Conservation (phyloP, 768 basidiomycete genomes). For the Boletus sensibilis region DNA sequence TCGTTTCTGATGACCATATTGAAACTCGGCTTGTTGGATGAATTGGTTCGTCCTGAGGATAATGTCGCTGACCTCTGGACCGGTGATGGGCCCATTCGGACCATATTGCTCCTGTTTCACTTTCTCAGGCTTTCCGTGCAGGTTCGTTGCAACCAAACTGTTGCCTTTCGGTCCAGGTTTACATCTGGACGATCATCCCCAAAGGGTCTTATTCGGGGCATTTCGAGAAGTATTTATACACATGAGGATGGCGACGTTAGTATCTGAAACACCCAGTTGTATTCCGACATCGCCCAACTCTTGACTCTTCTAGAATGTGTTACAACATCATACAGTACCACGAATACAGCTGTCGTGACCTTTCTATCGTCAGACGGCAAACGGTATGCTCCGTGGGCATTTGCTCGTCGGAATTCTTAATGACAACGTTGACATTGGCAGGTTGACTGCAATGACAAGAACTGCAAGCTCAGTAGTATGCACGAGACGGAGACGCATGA, state of each 20-base stretch:
- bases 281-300: background rate
- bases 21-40: constrained; percentile 14
- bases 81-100: constrained; percentile 8
- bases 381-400: constrained; percentile 27
- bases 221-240: constrained; percentile 24
- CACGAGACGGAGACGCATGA: constrained; percentile 37
- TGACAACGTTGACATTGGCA: constrained; percentile 18
- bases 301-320: constrained; percentile 29
- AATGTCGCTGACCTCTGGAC: constrained; percentile 1
- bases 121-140: constrained; percentile 15
- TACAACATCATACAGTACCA: constrained; percentile 34
- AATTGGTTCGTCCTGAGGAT: constrained; percentile 3
- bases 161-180: background rate
- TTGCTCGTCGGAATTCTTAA: background rate
- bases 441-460: constrained; percentile 47
- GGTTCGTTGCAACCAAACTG: constrained; percentile 3
- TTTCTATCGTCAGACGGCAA: constrained; percentile 30
- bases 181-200: constrained; percentile 4
- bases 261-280: constrained; percentile 4
- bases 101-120: constrained; percentile 14
- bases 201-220: constrained; percentile 3
- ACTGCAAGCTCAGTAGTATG: constrained; percentile 40
- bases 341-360: constrained; percentile 36
- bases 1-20: constrained; percentile 3
- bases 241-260: background rate